Conservation (phyloP, 441 rosid species). For the Cnidoscolus chayamansa region DNA sequence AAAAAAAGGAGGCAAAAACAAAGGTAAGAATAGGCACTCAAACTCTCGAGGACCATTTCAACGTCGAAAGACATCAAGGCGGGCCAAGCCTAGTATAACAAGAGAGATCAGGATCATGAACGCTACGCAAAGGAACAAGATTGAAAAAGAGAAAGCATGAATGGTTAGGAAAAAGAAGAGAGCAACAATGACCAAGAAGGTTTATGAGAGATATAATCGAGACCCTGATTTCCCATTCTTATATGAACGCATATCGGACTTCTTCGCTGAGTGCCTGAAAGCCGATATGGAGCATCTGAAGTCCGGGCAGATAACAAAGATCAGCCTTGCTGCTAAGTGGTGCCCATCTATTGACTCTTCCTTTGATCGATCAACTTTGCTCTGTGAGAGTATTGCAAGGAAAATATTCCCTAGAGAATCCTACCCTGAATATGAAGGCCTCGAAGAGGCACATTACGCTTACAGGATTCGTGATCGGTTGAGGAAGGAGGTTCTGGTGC, state of each 20-base stretch:
- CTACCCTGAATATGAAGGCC: constrained; percentile 23
- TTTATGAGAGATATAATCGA: constrained; percentile 5
- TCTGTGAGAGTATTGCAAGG: constrained; percentile 30
- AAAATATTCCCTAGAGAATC: constrained; percentile 21
- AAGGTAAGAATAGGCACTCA: not conserved
- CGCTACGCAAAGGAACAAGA: constrained; percentile 1
- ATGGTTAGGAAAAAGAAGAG: constrained; percentile 10
- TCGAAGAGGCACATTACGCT: constrained; percentile 32
- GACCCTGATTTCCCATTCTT: constrained; percentile 29
- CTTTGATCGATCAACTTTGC: constrained; percentile 17
- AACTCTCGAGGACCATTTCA: not conserved
- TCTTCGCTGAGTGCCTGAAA: constrained; percentile 24
- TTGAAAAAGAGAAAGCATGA: constrained; percentile 26
- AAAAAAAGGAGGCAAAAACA: not conserved
- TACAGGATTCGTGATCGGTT: constrained; percentile 28
- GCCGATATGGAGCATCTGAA: constrained; percentile 20
- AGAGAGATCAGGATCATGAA: constrained; percentile 16
- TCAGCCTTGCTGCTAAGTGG: constrained; percentile 34
- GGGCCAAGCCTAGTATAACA: not conserved
- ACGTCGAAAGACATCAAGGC: not conserved
- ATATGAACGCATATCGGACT: constrained; percentile 24
- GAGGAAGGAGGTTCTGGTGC: constrained; percentile 28
- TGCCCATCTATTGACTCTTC: constrained; percentile 31
- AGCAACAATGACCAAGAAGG: constrained; percentile 23
- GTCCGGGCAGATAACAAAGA: constrained; percentile 2